Conservation (phyloP, 495 filamentous ascomycete genomes). For the Cladorrhinum samala region DNA sequence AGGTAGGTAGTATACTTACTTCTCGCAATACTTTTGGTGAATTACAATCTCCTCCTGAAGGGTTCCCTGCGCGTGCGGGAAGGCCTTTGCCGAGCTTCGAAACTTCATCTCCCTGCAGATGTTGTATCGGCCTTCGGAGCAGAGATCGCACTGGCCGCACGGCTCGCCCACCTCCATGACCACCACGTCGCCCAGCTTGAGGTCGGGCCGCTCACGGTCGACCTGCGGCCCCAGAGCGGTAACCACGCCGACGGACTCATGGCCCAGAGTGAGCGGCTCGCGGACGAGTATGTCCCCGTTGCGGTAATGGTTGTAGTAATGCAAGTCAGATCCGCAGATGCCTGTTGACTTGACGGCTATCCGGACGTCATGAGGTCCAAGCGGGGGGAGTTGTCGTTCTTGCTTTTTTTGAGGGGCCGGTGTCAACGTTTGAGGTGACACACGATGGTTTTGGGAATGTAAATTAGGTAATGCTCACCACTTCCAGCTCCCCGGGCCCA, state of each 20-base stretch:
- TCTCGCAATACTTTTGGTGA: conserved; percentile 61
- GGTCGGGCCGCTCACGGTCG: conserved; percentile 11
- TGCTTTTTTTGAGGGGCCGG: too few relatives aligned
- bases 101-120: conserved; percentile 78
- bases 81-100: conserved; percentile 68
- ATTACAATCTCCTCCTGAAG: conserved; percentile 75
- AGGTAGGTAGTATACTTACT: conserved; percentile 41
- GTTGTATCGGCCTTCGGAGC: conserved; percentile 68
- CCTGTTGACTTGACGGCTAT: conserved; percentile 54
- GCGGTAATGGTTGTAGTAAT: conserved; percentile 62
- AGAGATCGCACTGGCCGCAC: conserved; percentile 64
- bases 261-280: conserved; percentile 58
- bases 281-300: conserved; percentile 61
- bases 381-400: conserved; percentile 36
- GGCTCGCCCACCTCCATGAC: conserved; percentile 78
- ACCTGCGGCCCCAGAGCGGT: conserved; percentile 47
- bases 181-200: conserved; percentile 63
- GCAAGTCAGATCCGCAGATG: conserved; percentile 63
- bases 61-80: conserved; percentile 77
- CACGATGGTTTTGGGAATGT: too few relatives aligned
- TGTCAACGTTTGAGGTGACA: too few relatives aligned
- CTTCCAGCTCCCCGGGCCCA: neutral
- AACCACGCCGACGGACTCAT: conserved; percentile 55
- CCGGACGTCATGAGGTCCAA: conserved; percentile 48
- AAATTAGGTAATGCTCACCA: neutral